Evolutionary conservation across 169 alveolate species (phyloP).

Genomic region (Babesia ovata): DNA sequence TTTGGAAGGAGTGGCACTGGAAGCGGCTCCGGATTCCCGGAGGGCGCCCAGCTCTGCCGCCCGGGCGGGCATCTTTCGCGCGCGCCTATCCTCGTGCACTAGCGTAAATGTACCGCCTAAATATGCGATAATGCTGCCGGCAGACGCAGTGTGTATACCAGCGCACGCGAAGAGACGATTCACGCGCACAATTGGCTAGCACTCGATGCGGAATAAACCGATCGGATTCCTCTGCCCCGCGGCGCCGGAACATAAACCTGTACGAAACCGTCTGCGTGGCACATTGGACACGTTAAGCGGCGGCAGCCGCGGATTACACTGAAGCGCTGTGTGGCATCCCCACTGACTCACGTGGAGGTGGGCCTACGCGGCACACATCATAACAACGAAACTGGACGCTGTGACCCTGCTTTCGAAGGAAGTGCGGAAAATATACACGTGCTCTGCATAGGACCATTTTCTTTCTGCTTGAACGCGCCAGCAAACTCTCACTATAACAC

Average conservation of each 20-base stretch:
- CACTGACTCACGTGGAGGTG: constrained; percentile 39
- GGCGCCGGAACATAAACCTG: no score
- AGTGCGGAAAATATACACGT: background rate
- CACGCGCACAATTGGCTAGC: no score
- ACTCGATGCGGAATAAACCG: no score
- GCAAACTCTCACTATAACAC: background rate
- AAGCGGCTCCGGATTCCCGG: background rate
- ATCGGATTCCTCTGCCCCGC: no score
- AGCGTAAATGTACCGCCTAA: no score
- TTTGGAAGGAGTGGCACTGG: background rate
- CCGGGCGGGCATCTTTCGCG: background rate
- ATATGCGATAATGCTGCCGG: no score
- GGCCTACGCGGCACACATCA: constrained; percentile 10
- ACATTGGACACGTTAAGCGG: no score
- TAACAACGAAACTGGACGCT: constrained; percentile 11
- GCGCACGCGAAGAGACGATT: no score
- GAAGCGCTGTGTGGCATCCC: constrained; percentile 50
- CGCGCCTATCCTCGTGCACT: no score
- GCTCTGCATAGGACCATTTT: background rate
- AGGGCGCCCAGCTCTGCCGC: constrained; percentile 1
- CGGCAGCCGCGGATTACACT: constrained; percentile 2
- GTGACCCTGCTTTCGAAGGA: background rate
- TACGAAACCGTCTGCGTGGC: no score
- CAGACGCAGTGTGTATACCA: no score
- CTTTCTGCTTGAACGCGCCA: background rate